These are phyloP conservation scores for Fraxinus ornus DNA, from an alignment of 305 asterid species.

Conservation along the genomic window DNA sequence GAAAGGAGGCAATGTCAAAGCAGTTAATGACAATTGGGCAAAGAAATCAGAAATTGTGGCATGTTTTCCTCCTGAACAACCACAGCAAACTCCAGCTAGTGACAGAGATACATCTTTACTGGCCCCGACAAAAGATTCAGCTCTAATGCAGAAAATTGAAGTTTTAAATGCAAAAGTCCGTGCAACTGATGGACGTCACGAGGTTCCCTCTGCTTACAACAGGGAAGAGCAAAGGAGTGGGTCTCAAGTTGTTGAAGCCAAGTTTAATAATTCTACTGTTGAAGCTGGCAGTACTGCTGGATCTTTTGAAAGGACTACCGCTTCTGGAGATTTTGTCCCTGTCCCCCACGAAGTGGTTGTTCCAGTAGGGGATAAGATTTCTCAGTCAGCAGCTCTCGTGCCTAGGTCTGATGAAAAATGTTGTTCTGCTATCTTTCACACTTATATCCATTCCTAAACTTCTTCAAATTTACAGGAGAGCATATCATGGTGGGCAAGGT, in stretches of 20 bases:
- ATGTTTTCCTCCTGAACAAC: slow-evolving; percentile 37
- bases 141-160: slow-evolving; percentile 77
- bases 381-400: slow-evolving; percentile 41
- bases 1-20: slow-evolving; percentile 40
- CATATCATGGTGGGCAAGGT: slow-evolving; percentile 51
- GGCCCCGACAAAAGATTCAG: slow-evolving; percentile 48
- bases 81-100: slow-evolving; percentile 33
- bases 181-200: slow-evolving; percentile 60
- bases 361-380: slow-evolving; percentile 41
- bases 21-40: slow-evolving; percentile 42
- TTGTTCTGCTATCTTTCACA: slow-evolving; percentile 10
- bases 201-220: slow-evolving; percentile 32
- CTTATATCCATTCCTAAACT: slow-evolving; percentile 19
- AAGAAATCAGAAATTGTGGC: slow-evolving; percentile 38
- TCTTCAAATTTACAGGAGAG: slow-evolving; percentile 49
- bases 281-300: slow-evolving; percentile 37
- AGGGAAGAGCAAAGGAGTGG: slow-evolving; percentile 45
- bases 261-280: slow-evolving; percentile 29
- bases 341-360: slow-evolving; percentile 36
- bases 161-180: slow-evolving; percentile 82
- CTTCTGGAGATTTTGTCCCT: slow-evolving; percentile 34
- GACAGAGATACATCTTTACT: slow-evolving; percentile 43
- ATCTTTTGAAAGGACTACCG: slow-evolving; percentile 32
- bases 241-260: slow-evolving; percentile 34
- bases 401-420: slow-evolving; percentile 50